Percentiles rank a stretch among this genome's conserved stretches.
Conservation (phyloP, 2,329 filamentous ascomycete species). For the Bipolaris sorokiniana region DNA sequence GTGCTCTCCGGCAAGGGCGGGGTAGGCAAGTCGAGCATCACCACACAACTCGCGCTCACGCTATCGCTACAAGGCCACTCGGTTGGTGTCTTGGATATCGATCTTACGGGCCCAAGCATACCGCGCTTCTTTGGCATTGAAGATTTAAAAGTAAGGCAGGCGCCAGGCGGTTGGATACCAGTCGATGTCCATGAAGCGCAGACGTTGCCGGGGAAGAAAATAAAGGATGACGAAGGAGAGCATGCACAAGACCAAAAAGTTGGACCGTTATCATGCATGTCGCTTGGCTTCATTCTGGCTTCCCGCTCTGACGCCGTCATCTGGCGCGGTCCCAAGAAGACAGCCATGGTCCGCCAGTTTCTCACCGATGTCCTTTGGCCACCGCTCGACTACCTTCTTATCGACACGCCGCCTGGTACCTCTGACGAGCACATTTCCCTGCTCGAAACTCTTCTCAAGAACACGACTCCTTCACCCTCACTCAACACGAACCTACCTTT, state of each 20-base stretch:
- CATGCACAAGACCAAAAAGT: constrained; percentile 44
- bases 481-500: constrained; percentile 12
- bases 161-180: constrained; percentile 89
- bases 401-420: constrained; percentile 95
- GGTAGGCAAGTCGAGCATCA: constrained; percentile 97
- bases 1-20: constrained; percentile 96
- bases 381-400: constrained; percentile 85
- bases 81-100: constrained; percentile 93
- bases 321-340: constrained; percentile 98
- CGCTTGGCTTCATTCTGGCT: constrained; percentile 85
- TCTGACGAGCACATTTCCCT: constrained; percentile 97
- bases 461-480: constrained; percentile 28
- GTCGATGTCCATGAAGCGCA: constrained; percentile 76
- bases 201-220: constrained; percentile 20
- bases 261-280: constrained; percentile 82
- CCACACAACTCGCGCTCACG: constrained; percentile 90
- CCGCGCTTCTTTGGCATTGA: constrained; percentile 93
- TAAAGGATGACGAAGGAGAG: constrained; percentile 6
- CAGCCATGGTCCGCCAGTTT: constrained; percentile 97
- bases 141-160: constrained; percentile 85
- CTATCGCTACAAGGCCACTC: constrained; percentile 84
- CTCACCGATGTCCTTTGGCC: constrained; percentile 89
- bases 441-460: constrained; percentile 74
- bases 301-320: constrained; percentile 89
- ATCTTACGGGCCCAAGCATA: constrained; percentile 95